Base-by-base conservation (phyloP, 1,284 basidiomycete species). In the Sanghuangporus weigelae region DNA sequence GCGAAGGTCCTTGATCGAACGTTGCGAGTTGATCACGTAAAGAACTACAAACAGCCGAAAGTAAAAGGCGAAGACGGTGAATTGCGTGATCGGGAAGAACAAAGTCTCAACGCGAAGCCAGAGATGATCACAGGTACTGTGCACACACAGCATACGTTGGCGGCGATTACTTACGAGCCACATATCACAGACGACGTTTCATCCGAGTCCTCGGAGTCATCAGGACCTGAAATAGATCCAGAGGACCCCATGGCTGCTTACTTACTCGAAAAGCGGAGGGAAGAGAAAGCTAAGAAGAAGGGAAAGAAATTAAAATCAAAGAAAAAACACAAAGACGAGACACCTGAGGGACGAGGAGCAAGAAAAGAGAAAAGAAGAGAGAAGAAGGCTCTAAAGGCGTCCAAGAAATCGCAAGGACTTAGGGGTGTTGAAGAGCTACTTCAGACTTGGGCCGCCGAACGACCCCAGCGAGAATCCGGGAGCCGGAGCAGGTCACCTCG, bases 191-290 rank as follows among this genome's bases (percentile, higher is more conserved):
- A 83, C 53, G 84, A 79, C 38, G 83, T 75, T 0, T 81, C 70
- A 7, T 85, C 85, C 11, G 86, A 88, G 53, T 86, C 86, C 4
- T 87, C 85, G 5, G 89, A 80, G 7, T 83, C 84, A 2, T 84
- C 87, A 16, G 83, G 80, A 16, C 85, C 87, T 56, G 82, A 85
- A 4, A 90, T 96, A 63, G 96, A 98, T 74, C 90, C 93, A 4
- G 95, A 98, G 72, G 97, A 99, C 76, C 97, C 97, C 0, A 99
- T 99, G 97, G 87, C 90, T 19, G 93, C 93, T 65, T 98, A 94
- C 74, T 78, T 96, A 19, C 75, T 92, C 54, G 80, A 85, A 16
- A 80, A 90, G 72, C 81, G 86, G 69, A 83, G 79, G 71, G 89
- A 91, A 71, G 83, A 86, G 71, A 89, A 85, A 68, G 83, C 81